Evolutionary conservation across 2,329 filamentous ascomycete species (phyloP).

Genomic region (Rutstroemia sp.): DNA sequence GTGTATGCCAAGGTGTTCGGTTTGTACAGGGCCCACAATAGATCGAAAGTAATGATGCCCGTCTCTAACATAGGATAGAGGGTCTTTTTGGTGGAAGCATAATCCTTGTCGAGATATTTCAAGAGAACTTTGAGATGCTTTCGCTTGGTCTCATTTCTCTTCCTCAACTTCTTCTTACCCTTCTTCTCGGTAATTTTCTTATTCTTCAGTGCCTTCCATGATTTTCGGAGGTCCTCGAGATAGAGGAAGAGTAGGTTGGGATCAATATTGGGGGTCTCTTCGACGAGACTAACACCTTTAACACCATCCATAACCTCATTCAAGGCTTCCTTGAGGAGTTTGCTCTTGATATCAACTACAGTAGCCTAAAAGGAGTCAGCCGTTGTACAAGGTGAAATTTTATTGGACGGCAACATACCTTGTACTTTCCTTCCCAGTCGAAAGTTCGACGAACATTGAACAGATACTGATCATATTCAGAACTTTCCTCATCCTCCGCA

Average conservation of each 20-base stretch:
- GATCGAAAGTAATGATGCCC: slow-evolving; percentile 80
- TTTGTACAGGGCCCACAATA: slow-evolving; percentile 85
- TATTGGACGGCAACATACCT: slow-evolving; percentile 26
- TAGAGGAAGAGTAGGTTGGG: slow-evolving; percentile 68
- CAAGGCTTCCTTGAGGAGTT: slow-evolving; percentile 63
- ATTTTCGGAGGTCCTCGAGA: slow-evolving; percentile 64
- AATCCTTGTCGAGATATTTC: slow-evolving; percentile 76
- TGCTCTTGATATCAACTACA: slow-evolving; percentile 78
- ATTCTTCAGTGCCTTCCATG: slow-evolving; percentile 57
- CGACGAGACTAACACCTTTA: slow-evolving; percentile 71
- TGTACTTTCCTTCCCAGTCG: slow-evolving; percentile 76
- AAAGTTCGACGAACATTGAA: slow-evolving; percentile 81
- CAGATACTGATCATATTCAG: slow-evolving; percentile 69
- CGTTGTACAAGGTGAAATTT: neutral
- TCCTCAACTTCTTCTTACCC: slow-evolving; percentile 53
- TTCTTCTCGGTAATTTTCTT: slow-evolving; percentile 43
- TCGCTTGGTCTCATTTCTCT: slow-evolving; percentile 49
- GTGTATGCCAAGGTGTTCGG: slow-evolving; percentile 75
- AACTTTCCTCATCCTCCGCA: slow-evolving; percentile 50
- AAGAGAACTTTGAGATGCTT: slow-evolving; percentile 65
- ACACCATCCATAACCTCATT: slow-evolving; percentile 66
- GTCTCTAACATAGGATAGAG: slow-evolving; percentile 74
- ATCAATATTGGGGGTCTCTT: slow-evolving; percentile 67
- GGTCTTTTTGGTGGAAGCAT: slow-evolving; percentile 68
- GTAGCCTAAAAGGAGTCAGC: slow-evolving; percentile 37